Evolutionary conservation across 768 basidiomycete genomes (phyloP), one percentile per base, ranked within the genome.

Genomic region (Neoboletus magnificus): DNA sequence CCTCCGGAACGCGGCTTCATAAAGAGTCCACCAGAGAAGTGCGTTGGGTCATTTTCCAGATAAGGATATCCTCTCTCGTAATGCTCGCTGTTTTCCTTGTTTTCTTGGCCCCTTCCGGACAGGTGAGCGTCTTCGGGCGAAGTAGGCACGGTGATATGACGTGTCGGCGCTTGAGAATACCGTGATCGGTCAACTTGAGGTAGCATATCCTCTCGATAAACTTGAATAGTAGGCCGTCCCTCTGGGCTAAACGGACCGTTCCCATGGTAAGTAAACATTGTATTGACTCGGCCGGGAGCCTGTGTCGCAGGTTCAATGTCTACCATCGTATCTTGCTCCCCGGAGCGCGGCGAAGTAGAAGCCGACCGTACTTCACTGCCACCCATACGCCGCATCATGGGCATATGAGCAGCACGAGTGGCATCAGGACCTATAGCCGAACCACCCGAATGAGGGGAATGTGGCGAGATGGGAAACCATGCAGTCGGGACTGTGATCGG

Each of bases 271-370:
- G 71, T 70, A 35, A 77, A 70, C 30, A n/a, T 18, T 5, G 75
- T 61, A 60, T 80, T 80, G 49, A 79, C 73, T 54, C 77, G 76
- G 25, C 76, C 76, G 16, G 81, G 74, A 39, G 79, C 75, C 22
- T 78, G 76, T 39, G 77, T 76, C 33, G n/a, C 45, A 33, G 44
- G 39, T 52, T 79, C 74, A 10, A 74, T 70, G 41, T 48, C 55
- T 18, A 63, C 63, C 65, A 78, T 81, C 30, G 76, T 61, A 35
- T 75, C 73, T 27, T 70, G 68, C 41, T 79, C 74, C 1, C 64
- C 66, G 12, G 73, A 71, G 43, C 71, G 73, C 1, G 80, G 81
- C 1, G 79, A 76, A 8, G 71, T 71, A 32, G 81, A 68, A 37
- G 75, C 63, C 23, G 79, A 76, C 27, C 51, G 52, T 33, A 48